phyloP scores from a whole-genome alignment of 805 yeast genomes.

The Cyberlindnera xylosilytica region DNA sequence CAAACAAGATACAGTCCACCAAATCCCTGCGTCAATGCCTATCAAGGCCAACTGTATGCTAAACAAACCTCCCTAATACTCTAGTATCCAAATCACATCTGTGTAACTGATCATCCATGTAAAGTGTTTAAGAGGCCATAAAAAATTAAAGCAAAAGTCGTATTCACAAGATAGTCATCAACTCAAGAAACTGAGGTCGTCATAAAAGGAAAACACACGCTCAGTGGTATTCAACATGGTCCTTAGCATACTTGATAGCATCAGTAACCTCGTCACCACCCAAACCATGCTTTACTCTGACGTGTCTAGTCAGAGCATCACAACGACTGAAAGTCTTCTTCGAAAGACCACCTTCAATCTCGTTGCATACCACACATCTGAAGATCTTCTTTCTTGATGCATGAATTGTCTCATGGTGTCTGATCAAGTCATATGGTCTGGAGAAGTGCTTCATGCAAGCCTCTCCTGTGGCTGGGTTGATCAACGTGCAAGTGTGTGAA shows the following conservation, averaged over 20 bases:
- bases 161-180: conserved; percentile 5
- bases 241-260: conserved; percentile 72
- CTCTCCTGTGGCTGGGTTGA: conserved; percentile 57
- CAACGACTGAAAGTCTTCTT: conserved; percentile 85
- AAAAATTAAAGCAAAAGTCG: conserved; percentile 4
- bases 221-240: conserved; percentile 58
- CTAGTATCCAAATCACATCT: no score
- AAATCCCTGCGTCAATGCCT: no score
- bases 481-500: conserved; percentile 52
- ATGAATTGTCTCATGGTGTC: conserved; percentile 96
- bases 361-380: conserved; percentile 73
- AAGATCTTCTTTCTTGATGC: conserved; percentile 82
- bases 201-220: neutral
- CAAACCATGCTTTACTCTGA: conserved; percentile 83
- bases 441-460: conserved; percentile 81
- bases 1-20: no score
- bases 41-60: no score
- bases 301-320: conserved; percentile 92
- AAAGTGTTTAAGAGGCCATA: conserved; percentile 3
- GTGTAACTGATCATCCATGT: conserved; percentile 4
- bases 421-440: conserved; percentile 88
- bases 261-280: conserved; percentile 64
- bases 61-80: no score
- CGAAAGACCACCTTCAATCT: conserved; percentile 34
- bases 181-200: neutral